Evolutionary conservation across 2,329 filamentous ascomycete species (phyloP), one percentile per base, ranked within the genome.

Genomic region (Trichoderma endophyticum): DNA sequence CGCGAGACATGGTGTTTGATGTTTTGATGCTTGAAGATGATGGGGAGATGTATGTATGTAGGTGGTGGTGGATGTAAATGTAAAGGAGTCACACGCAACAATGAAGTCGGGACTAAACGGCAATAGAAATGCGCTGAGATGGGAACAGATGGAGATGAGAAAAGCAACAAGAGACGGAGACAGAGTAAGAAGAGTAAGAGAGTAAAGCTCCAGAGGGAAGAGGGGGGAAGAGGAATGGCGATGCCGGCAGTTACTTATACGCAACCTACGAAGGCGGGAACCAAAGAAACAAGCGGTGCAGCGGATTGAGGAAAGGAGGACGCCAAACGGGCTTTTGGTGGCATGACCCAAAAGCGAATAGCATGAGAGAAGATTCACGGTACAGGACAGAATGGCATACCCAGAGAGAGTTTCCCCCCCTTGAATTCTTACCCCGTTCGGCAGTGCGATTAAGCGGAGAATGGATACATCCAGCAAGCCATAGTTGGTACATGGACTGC

Each of bases 1-100:
- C 81, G 77, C 86, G 81, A 62, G 86, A 86, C 83, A 87, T 87
- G 18, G 4, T 30, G 66, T 28, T 68, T 62, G 15, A 26, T 51
- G 24, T 39, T 39, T 36, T 62, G 15, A 28, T 51, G 24, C 36
- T 36, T 24, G 73, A 60, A 30, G 65, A 57, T 59, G 15, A 9
- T 56, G 28, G 39, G 12, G 7, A n/a, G 2, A 60, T 59, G 56
- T 28, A 21, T 12, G 18, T 32, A 12, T 32, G 26, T 28, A 8
- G 54, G 15, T 0, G 1, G 15, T 3, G 12, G 56, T 18, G 6
- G 9, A 60, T 32, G 28, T 32, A 12, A 4, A n/a, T 51, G 43
- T 2, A 51, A 12, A 51, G 24, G 43, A 51, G 43, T 51, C 43
- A 51, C 43, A 51, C 43, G 43, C 43, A 51, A 51, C 43, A 51